Evolutionary conservation across 2,329 filamentous ascomycete species (phyloP).

Genomic region (Botrytis medusae): DNA sequence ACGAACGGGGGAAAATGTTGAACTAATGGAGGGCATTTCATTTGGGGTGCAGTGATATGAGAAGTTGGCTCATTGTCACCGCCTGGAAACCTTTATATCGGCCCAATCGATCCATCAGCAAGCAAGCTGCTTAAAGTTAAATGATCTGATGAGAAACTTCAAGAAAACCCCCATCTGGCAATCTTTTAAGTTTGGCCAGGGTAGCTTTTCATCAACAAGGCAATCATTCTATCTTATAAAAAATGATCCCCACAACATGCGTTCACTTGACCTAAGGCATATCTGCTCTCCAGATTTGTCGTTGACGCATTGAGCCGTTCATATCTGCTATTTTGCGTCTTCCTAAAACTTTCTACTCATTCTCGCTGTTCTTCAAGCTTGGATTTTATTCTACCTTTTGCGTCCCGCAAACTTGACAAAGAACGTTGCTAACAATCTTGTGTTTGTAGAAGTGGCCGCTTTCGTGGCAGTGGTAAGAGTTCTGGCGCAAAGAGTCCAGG

Average conservation of each 20-base stretch:
- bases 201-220: neutral
- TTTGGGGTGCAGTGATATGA: neutral
- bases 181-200: neutral
- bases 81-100: neutral
- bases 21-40: neutral
- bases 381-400: neutral
- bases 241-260: neutral
- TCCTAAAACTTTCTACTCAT: neutral
- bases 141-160: neutral
- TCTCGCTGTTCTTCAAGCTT: neutral
- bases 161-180: neutral
- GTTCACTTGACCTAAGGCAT: neutral
- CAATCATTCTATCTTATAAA: neutral
- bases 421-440: constrained; percentile 31
- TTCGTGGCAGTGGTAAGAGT: constrained; percentile 56
- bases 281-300: neutral
- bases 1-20: neutral
- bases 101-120: neutral
- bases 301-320: neutral
- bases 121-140: constrained; percentile 18
- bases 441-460: constrained; percentile 54
- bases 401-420: neutral
- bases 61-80: constrained; percentile 11
- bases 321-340: neutral
- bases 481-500: constrained; percentile 53